These are phyloP conservation scores for Pichia sp. DNA, from an alignment of 1,139 yeast species.

Conservation along the genomic window DNA sequence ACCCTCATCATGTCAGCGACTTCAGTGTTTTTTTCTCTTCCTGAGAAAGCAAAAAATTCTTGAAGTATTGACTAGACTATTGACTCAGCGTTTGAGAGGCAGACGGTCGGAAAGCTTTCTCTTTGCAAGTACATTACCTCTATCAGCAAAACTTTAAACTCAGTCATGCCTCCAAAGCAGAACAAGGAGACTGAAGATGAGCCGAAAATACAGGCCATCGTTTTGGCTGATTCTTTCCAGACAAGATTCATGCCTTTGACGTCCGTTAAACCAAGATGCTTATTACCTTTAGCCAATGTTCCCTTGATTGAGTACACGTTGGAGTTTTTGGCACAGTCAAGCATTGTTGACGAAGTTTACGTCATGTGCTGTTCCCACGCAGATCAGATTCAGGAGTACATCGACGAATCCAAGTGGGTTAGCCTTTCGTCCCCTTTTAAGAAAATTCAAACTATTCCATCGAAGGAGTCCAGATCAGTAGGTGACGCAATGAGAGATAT, in stretches of 20 bases:
- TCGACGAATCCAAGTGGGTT: slow-evolving; percentile 80
- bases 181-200: slow-evolving; percentile 47
- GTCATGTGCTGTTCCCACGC: slow-evolving; percentile 89
- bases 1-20: not conserved
- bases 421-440: slow-evolving; percentile 71
- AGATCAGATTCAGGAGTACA: slow-evolving; percentile 77
- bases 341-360: slow-evolving; percentile 80
- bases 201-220: slow-evolving; percentile 79
- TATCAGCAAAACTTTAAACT: not conserved
- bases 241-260: slow-evolving; percentile 91
- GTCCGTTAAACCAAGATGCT: slow-evolving; percentile 77
- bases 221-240: slow-evolving; percentile 88
- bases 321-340: slow-evolving; percentile 84
- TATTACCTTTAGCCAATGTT: slow-evolving; percentile 85
- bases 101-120: not conserved
- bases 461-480: slow-evolving; percentile 86
- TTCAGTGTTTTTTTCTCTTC: not conserved
- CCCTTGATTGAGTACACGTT: slow-evolving; percentile 93
- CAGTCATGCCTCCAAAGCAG: slow-evolving; percentile 23
- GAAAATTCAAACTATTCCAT: slow-evolving; percentile 67
- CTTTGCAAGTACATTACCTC: not conserved
- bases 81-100: too few relatives aligned
- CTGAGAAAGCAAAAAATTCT: too few relatives aligned
- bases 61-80: too few relatives aligned
- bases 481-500: slow-evolving; percentile 97